phyloP scores from a whole-genome alignment of 805 yeast genomes.

The Cephaloascus fragrans region DNA sequence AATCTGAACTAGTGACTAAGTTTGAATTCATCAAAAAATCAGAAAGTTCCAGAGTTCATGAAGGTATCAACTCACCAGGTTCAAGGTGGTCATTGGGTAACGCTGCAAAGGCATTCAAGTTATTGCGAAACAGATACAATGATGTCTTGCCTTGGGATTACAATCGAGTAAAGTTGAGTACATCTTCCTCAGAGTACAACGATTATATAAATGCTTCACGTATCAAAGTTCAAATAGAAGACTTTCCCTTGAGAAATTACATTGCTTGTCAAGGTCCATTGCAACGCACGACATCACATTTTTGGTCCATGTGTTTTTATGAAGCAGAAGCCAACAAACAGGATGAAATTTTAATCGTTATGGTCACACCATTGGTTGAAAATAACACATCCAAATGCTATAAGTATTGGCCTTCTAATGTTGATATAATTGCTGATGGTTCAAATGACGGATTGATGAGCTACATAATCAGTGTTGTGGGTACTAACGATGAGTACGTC shows the following conservation, averaged over 20 bases:
- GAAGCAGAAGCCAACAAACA: slow-evolving; percentile 10
- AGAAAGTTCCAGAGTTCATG: slow-evolving; percentile 26
- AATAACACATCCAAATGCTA: slow-evolving; percentile 27
- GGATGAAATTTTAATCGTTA: slow-evolving; percentile 39
- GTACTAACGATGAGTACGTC: slow-evolving; percentile 1
- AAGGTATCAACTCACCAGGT: slow-evolving; percentile 3
- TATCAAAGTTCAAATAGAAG: slow-evolving; percentile 13
- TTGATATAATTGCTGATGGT: slow-evolving; percentile 1
- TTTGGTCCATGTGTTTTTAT: slow-evolving; percentile 32
- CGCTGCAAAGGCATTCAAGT: slow-evolving; percentile 7
- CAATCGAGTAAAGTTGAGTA: slow-evolving; percentile 37
- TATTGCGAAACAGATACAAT: slow-evolving; percentile 44
- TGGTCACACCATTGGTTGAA: slow-evolving; percentile 62
- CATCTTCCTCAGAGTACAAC: slow-evolving; percentile 8
- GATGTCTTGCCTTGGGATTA: slow-evolving; percentile 61
- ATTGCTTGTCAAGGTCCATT: slow-evolving; percentile 67
- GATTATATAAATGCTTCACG: slow-evolving; percentile 29
- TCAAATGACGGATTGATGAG: slow-evolving; percentile 2
- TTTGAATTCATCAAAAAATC: slow-evolving; percentile 20
- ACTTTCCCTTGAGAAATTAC: slow-evolving; percentile 18
- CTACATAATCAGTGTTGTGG: slow-evolving; percentile 5
- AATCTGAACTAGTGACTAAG: slow-evolving; percentile 12
- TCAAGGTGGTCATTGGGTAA: slow-evolving; percentile 7
- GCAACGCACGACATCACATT: slow-evolving; percentile 25
- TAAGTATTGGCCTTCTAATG: slow-evolving; percentile 23